These are phyloP conservation scores for Insectozyma bohioensis DNA, from an alignment of 1,139 yeast genomes.

Conservation along the genomic window DNA sequence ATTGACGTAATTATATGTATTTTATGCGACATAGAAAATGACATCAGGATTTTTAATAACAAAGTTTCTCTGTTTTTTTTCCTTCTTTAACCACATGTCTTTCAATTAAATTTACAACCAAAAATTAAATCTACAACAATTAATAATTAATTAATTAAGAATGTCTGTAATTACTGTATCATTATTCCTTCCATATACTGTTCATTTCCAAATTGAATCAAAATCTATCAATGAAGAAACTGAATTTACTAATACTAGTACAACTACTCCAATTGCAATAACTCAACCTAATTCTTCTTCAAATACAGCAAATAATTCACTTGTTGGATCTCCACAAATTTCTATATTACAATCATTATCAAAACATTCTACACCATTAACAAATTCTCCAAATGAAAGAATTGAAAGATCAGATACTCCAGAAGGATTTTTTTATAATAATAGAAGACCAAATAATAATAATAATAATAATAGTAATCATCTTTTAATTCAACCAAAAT, in stretches of 20 bases:
- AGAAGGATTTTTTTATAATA: conserved; percentile 30
- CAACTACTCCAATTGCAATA: conserved; percentile 6
- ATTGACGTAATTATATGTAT: no score
- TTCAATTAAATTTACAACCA: no score
- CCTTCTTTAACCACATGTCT: no score
- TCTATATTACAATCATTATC: conserved; percentile 23
- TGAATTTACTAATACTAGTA: conserved; percentile 2
- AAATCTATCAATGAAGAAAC: conserved; percentile 11
- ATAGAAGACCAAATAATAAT: conserved; percentile 7
- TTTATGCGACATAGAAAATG: no score
- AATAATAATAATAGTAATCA: conserved; percentile 22
- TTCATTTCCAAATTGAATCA: conserved; percentile 55
- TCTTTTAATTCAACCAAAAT: conserved; percentile 52
- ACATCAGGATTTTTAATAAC: no score
- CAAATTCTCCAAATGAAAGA: conserved; percentile 9
- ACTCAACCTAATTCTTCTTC: conserved; percentile 7
- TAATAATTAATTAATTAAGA: no score
- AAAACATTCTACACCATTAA: conserved; percentile 13
- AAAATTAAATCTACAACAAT: no score
- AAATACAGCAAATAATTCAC: conserved; percentile 2
- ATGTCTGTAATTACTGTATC: no score
- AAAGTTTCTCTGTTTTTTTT: no score
- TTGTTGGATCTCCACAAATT: conserved; percentile 11
- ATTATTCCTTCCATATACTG: conserved; percentile 71
- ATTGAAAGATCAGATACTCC: conserved; percentile 17